Conservation (phyloP, 306 rosid genomes). For the Prosopis cineraria region DNA sequence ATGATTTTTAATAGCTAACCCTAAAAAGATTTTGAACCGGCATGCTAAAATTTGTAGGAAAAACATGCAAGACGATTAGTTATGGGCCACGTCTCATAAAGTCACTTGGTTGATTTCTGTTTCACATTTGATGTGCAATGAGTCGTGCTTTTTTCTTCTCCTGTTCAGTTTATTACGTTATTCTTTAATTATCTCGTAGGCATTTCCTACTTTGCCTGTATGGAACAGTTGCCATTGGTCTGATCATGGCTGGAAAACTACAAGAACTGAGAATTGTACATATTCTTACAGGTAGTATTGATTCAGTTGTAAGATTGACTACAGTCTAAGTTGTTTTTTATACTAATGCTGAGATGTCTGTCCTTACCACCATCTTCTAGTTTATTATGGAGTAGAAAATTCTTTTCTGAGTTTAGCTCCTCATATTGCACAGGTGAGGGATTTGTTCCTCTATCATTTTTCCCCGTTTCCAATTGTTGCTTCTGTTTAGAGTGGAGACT, state of each 20-base stretch:
- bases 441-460: constrained; percentile 7
- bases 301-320: constrained; percentile 20
- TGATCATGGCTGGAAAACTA: constrained; percentile 79
- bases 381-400: constrained; percentile 78
- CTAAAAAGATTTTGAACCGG: neutral
- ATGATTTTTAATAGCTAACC: neutral
- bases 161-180: constrained; percentile 28
- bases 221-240: constrained; percentile 68
- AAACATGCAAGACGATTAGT: neutral
- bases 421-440: constrained; percentile 75
- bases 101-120: constrained; percentile 17
- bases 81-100: neutral
- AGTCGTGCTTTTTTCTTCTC: constrained; percentile 17
- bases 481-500: neutral
- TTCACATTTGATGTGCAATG: constrained; percentile 12
- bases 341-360: constrained; percentile 33
- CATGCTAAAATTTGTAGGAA: neutral
- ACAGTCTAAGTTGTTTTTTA: constrained; percentile 26
- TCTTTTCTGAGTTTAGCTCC: constrained; percentile 73
- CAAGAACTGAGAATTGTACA: constrained; percentile 65
- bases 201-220: constrained; percentile 86
- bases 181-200: constrained; percentile 61
- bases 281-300: constrained; percentile 73
- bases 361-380: constrained; percentile 51
- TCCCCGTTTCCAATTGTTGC: neutral